phyloP scores from a whole-genome alignment of 768 basidiomycete species.

The Psilocybe cyanescens region DNA sequence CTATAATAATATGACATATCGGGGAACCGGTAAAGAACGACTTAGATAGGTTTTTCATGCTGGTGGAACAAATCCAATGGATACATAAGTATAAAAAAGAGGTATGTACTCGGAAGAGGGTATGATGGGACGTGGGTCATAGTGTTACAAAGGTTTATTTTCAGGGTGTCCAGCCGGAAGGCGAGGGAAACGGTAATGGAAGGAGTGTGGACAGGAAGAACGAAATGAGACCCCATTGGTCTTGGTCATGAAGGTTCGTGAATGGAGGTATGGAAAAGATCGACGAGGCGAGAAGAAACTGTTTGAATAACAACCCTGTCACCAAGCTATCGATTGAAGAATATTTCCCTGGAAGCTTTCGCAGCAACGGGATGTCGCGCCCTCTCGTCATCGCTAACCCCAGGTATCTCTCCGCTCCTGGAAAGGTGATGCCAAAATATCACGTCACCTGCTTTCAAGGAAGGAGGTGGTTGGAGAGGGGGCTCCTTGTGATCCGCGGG shows the following conservation, averaged over 20 bases:
- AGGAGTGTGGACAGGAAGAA: neutral
- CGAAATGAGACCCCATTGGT: neutral
- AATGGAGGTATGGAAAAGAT: neutral
- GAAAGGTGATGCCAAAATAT: slow-evolving; percentile 80
- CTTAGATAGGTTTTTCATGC: neutral
- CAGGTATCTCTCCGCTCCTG: slow-evolving; percentile 74
- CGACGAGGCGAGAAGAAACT: neutral
- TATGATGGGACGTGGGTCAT: slow-evolving; percentile 6
- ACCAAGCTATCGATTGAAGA: slow-evolving; percentile 36
- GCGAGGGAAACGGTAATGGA: neutral
- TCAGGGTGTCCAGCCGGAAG: neutral
- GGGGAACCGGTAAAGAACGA: neutral
- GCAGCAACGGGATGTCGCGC: slow-evolving; percentile 41
- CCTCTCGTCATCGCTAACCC: slow-evolving; percentile 62
- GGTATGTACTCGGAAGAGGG: slow-evolving; percentile 12
- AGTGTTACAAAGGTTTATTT: slow-evolving; percentile 1
- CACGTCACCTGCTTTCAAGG: slow-evolving; percentile 60
- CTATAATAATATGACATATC: slow-evolving; percentile 3
- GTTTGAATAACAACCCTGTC: neutral
- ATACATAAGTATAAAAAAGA: slow-evolving; percentile 18
- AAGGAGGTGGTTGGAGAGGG: slow-evolving; percentile 32
- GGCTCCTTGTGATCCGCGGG: slow-evolving; percentile 45
- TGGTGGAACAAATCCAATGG: neutral
- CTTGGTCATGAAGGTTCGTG: slow-evolving; percentile 11
- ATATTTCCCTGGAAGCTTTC: slow-evolving; percentile 17